These are phyloP conservation scores for Elymus sibiricus DNA, from an alignment of 176 grass and related monocot genomes.

Conservation along the genomic window DNA sequence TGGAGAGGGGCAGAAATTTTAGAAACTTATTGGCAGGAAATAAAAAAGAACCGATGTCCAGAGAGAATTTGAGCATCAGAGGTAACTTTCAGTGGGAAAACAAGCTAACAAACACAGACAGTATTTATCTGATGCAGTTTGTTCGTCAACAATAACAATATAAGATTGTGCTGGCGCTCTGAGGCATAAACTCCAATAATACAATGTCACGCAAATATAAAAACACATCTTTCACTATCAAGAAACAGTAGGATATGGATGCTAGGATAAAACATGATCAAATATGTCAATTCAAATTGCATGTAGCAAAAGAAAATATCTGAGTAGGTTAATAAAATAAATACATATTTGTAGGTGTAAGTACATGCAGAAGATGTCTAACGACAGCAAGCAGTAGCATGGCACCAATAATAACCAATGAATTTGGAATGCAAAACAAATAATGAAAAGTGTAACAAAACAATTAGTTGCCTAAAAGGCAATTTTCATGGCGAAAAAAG, in stretches of 20 bases:
- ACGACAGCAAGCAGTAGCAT: conserved; percentile 1
- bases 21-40: conserved; percentile 17
- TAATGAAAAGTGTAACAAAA: background rate
- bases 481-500: background rate
- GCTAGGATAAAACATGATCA: background rate
- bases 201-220: conserved; percentile 7
- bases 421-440: conserved; percentile 27
- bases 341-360: background rate
- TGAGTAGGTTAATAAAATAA: background rate
- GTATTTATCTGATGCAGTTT: background rate
- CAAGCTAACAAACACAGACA: conserved; percentile 13
- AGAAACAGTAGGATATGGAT: background rate
- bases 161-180: background rate
- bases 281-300: conserved; percentile 17
- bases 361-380: background rate
- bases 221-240: background rate
- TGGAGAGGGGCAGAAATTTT: conserved; percentile 16
- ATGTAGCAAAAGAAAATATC: conserved; percentile 10
- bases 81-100: background rate
- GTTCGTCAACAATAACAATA: conserved; percentile 8
- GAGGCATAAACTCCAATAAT: conserved; percentile 11
- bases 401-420: background rate
- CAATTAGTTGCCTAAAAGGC: conserved; percentile 9
- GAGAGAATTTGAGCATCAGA: conserved; percentile 6
- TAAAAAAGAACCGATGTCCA: conserved; percentile 12